phyloP scores from a whole-genome alignment of 1,139 yeast species.

The Lodderomyces oxycetoniae region DNA sequence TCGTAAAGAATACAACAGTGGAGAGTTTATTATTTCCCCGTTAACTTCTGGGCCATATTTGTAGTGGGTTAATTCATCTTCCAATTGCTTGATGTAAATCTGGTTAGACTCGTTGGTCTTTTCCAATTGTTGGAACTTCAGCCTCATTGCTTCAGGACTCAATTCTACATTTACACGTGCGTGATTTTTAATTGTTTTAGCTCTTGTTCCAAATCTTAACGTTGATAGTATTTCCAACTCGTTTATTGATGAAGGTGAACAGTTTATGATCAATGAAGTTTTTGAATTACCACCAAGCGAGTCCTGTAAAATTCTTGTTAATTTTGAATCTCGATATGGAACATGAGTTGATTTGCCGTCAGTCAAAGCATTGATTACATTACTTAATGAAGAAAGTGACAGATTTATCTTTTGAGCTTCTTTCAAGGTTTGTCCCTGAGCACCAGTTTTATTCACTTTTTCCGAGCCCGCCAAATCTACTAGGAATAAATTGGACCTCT shows the following conservation, averaged over 20 bases:
- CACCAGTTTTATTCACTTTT: constrained; percentile 79
- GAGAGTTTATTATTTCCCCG: too few relatives aligned
- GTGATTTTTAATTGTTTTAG: constrained; percentile 64
- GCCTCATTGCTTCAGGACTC: constrained; percentile 52
- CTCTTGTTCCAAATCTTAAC: constrained; percentile 74
- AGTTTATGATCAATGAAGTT: constrained; percentile 72
- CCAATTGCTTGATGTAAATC: constrained; percentile 44
- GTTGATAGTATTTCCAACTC: constrained; percentile 73
- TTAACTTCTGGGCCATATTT: constrained; percentile 1
- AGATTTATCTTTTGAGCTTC: constrained; percentile 83
- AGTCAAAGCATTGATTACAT: constrained; percentile 75
- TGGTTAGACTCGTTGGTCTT: constrained; percentile 42
- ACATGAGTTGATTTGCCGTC: constrained; percentile 63
- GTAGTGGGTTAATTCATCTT: constrained; percentile 31
- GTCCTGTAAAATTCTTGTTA: constrained; percentile 79
- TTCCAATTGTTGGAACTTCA: constrained; percentile 46
- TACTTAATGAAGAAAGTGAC: constrained; percentile 73
- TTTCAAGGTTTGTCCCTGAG: constrained; percentile 67
- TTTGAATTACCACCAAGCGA: constrained; percentile 85
- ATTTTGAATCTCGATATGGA: constrained; percentile 79
- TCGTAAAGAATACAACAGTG: too few relatives aligned
- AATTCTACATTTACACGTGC: constrained; percentile 69
- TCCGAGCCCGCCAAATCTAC: constrained; percentile 92
- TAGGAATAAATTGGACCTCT: constrained; percentile 64
- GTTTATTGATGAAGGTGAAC: constrained; percentile 64